A percentile compares a stretch with the other conserved stretches of the same genome.
Conservation (phyloP, 1,284 basidiomycete genomes). For the Farysia itapuensis region DNA sequence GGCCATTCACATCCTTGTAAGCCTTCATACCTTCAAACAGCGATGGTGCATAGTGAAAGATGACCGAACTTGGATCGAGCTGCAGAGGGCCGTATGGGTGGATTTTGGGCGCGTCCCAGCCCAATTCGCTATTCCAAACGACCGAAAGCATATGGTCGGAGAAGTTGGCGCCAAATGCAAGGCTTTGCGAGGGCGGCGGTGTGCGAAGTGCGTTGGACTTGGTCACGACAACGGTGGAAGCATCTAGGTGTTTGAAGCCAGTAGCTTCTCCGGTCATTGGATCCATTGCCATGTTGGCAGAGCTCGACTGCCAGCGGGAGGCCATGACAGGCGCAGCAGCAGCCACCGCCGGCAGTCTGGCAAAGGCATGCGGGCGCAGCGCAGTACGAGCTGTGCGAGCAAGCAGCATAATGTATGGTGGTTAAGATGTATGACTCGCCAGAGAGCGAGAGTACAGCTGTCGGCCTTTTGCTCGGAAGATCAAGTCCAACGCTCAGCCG, state of each 20-base stretch:
- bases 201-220: constrained; percentile 21
- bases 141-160: constrained; percentile 92
- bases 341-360: too few species aligned
- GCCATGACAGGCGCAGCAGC: background rate
- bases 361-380: too few species aligned
- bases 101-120: constrained; percentile 84
- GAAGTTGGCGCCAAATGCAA: constrained; percentile 66
- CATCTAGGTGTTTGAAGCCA: constrained; percentile 36
- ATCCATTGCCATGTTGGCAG: constrained; percentile 21
- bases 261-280: constrained; percentile 52
- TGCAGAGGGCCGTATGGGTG: constrained; percentile 76
- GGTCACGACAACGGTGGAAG: constrained; percentile 22
- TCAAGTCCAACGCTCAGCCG: too few species aligned
- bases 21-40: constrained; percentile 97
- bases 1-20: constrained; percentile 77
- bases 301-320: constrained; percentile 8
- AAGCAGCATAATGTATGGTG: background rate
- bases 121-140: constrained; percentile 72
- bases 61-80: constrained; percentile 80
- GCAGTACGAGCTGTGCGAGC: background rate
- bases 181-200: constrained; percentile 36
- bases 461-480: too few species aligned
- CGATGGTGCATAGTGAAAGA: constrained; percentile 87
- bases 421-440: too few species aligned
- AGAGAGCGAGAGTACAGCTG: too few species aligned